phyloP scores from a whole-genome alignment of 768 basidiomycete genomes.

The Ramaria sp. region DNA sequence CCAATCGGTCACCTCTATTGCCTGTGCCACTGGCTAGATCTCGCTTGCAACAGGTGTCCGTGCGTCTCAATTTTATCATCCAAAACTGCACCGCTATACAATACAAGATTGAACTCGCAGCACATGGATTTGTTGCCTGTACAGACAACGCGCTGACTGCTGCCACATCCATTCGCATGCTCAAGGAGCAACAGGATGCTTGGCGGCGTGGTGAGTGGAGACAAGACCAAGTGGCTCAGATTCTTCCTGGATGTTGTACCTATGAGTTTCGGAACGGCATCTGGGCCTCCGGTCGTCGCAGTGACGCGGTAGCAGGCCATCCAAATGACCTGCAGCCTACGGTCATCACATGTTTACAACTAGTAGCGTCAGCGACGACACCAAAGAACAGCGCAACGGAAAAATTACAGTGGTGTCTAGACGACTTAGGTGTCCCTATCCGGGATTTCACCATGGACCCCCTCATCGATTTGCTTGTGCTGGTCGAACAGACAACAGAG shows the following conservation, averaged over 20 bases:
- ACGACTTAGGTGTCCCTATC: constrained; percentile 1
- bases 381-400: neutral
- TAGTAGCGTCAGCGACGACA: neutral
- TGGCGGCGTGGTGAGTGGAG: constrained; percentile 7
- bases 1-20: no score
- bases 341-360: constrained; percentile 4
- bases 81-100: no score
- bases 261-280: constrained; percentile 7
- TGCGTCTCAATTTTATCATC: no score
- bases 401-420: neutral
- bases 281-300: constrained; percentile 1
- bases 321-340: neutral
- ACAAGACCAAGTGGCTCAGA: neutral
- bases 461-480: constrained; percentile 1
- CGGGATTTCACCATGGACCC: constrained; percentile 8
- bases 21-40: no score
- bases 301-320: neutral
- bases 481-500: constrained; percentile 1
- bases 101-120: no score
- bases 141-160: no score
- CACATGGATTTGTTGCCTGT: no score
- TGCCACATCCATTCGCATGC: no score
- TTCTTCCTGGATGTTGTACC: neutral
- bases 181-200: constrained; percentile 1
- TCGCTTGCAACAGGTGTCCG: no score